Percentiles rank a stretch among this genome's conserved stretches.
These are phyloP conservation scores for Leucogyrophana mollusca DNA, from an alignment of 768 basidiomycete species.

Conservation along the genomic window DNA sequence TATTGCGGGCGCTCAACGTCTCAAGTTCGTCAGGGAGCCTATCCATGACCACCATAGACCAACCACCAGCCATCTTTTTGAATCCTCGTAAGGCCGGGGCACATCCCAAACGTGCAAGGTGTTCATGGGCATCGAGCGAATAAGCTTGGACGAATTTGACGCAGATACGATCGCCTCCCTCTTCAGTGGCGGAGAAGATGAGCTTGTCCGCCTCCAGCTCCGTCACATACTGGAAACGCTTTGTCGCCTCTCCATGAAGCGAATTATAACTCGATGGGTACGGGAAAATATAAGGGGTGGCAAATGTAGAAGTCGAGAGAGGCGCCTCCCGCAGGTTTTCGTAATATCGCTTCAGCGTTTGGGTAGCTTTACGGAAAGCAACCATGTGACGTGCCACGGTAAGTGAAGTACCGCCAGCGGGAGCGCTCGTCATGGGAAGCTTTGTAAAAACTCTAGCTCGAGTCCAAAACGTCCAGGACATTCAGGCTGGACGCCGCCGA, in stretches of 20 bases:
- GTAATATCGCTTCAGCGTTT: conserved; percentile 23
- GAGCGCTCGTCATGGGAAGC: too few species aligned
- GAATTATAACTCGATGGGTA: too few species aligned
- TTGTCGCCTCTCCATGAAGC: too few species aligned
- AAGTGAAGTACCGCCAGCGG: too few species aligned
- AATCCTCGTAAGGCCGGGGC: conserved; percentile 27
- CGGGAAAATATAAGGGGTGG: too few species aligned
- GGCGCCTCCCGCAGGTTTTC: too few species aligned
- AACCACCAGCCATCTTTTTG: conserved; percentile 25
- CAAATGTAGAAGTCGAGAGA: too few species aligned
- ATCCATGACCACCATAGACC: conserved; percentile 35
- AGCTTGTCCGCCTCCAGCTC: neutral
- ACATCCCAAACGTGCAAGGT: conserved; percentile 15
- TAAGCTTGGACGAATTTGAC: conserved; percentile 28
- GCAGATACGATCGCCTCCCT: conserved; percentile 14
- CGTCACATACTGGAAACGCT: too few species aligned
- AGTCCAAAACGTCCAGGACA: too few species aligned
- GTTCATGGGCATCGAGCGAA: conserved; percentile 24
- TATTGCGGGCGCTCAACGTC: too few species aligned
- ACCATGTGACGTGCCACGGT: conserved; percentile 18
- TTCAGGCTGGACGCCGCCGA: too few species aligned
- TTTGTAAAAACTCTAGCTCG: too few species aligned
- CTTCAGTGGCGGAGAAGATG: conserved; percentile 11
- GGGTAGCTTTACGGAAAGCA: conserved; percentile 23
- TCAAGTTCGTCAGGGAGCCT: conserved; percentile 15